Evolutionary conservation across 2,329 filamentous ascomycete genomes (phyloP).

Genomic region (Pseudocercospora vitis): DNA sequence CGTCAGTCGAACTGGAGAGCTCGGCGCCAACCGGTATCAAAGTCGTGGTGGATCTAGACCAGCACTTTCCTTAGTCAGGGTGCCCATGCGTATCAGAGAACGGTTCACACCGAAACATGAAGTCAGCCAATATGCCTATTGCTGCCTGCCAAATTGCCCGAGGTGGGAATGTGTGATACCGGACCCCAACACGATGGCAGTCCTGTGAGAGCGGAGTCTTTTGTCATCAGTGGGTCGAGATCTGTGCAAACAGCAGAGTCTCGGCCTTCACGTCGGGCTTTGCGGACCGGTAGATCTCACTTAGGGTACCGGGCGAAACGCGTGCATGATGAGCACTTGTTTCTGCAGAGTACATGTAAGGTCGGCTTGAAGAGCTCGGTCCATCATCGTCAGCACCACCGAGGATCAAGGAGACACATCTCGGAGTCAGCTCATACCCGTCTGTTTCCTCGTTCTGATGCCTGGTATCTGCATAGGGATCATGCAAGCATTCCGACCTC

Average conservation of each 20-base stretch:
- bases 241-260: no score
- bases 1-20: neutral
- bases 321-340: no score
- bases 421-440: no score
- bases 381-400: no score
- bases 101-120: neutral
- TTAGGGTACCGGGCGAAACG: no score
- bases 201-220: neutral
- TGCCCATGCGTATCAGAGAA: neutral
- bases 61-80: neutral
- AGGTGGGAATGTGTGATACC: neutral
- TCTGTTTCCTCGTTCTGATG: no score
- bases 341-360: no score
- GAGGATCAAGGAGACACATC: no score
- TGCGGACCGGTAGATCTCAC: constrained; percentile 7
- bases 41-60: neutral
- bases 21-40: neutral
- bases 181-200: neutral
- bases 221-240: neutral
- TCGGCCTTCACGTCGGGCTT: no score
- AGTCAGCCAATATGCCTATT: neutral
- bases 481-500: no score
- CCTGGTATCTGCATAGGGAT: no score
- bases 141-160: neutral
- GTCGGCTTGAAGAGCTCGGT: no score